These are phyloP conservation scores for Xylaria sp. DNA, from an alignment of 2,329 filamentous ascomycete genomes.

Conservation along the genomic window DNA sequence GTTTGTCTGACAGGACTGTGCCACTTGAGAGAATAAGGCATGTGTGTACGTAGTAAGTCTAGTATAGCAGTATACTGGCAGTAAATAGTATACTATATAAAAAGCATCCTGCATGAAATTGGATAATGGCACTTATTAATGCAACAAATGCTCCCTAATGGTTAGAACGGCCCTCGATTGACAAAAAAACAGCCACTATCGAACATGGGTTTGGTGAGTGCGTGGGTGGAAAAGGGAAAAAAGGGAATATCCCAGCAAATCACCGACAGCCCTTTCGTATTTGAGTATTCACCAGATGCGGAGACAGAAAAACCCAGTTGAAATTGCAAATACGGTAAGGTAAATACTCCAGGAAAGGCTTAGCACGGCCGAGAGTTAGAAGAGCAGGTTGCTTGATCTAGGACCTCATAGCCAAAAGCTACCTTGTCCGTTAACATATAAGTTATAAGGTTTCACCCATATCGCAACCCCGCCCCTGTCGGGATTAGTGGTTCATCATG, in stretches of 20 bases:
- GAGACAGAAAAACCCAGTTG: slow-evolving; percentile 20
- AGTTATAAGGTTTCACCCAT: slow-evolving; percentile 10
- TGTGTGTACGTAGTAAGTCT: too few relatives aligned
- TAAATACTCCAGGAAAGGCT: slow-evolving; percentile 10
- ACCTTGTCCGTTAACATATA: slow-evolving; percentile 11
- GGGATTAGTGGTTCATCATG: slow-evolving; percentile 16
- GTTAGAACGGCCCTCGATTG: slow-evolving; percentile 14
- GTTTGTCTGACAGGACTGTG: slow-evolving; percentile 3
- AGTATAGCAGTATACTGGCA: too few relatives aligned
- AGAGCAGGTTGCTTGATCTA: slow-evolving; percentile 2
- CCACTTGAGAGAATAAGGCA: slow-evolving; percentile 7
- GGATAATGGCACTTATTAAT: slow-evolving; percentile 21
- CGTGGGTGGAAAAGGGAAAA: not conserved
- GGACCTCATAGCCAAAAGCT: not conserved
- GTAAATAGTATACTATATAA: too few relatives aligned
- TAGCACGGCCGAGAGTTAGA: slow-evolving; percentile 22
- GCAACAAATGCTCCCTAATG: slow-evolving; percentile 13
- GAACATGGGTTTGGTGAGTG: slow-evolving; percentile 23
- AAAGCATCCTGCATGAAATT: slow-evolving; percentile 29
- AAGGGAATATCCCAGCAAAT: slow-evolving; percentile 35
- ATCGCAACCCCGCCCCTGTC: slow-evolving; percentile 17
- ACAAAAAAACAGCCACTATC: slow-evolving; percentile 14
- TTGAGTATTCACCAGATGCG: slow-evolving; percentile 29
- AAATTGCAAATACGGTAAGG: slow-evolving; percentile 39
- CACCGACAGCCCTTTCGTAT: slow-evolving; percentile 31